Evolutionary conservation across 2,329 filamentous ascomycete species (phyloP).

Genomic region (Cytospora piceicola): DNA sequence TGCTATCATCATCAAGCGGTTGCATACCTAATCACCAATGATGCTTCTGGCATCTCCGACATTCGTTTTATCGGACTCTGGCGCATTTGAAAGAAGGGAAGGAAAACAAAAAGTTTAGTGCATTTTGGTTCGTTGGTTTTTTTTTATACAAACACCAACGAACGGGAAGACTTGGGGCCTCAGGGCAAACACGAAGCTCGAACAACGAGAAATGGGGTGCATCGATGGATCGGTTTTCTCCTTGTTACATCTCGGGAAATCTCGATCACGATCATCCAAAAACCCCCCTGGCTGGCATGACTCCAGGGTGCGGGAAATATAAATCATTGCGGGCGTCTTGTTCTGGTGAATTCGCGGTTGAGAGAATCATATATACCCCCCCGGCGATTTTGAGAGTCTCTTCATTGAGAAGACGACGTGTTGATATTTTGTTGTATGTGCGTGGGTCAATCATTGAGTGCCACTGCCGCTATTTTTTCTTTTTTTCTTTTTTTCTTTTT

Average conservation of each 20-base stretch:
- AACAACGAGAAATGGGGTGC: background rate
- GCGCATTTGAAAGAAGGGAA: background rate
- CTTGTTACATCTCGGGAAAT: background rate
- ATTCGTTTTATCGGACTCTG: background rate
- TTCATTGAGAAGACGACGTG: background rate
- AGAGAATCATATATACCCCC: slow-evolving; percentile 45
- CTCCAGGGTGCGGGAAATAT: slow-evolving; percentile 31
- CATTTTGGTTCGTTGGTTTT: background rate
- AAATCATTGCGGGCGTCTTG: slow-evolving; percentile 42
- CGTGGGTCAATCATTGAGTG: background rate
- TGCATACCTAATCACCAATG: background rate
- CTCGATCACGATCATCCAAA: slow-evolving; percentile 5
- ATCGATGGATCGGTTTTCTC: slow-evolving; percentile 11
- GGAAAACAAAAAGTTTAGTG: background rate
- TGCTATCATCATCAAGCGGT: background rate
- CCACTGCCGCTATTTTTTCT: background rate
- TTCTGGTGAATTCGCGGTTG: slow-evolving; percentile 48
- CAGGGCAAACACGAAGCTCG: slow-evolving; percentile 36
- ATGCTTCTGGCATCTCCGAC: background rate
- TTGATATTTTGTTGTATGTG: too few species aligned
- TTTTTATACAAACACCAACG: slow-evolving; percentile 5
- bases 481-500: too few species aligned
- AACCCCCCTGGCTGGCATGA: slow-evolving; percentile 36
- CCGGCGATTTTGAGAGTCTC: slow-evolving; percentile 26
- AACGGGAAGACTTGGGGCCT: slow-evolving; percentile 36